Conservation (phyloP, 225 moss, liverwort and hornwort species). For the Physcomitrellopsis africana region DNA sequence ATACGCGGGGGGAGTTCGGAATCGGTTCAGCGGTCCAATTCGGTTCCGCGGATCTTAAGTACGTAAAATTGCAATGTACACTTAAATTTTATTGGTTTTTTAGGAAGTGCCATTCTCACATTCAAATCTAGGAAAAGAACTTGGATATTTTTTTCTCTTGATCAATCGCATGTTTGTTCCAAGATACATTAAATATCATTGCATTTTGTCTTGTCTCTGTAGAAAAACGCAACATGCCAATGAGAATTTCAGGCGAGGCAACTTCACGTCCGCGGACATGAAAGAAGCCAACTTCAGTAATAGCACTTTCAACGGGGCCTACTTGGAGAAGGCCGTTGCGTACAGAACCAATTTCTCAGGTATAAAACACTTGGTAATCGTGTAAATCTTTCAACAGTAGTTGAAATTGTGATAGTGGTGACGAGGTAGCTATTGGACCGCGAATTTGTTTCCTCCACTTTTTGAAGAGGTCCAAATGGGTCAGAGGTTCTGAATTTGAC, state of each 20-base stretch:
- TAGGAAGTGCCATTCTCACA: not conserved
- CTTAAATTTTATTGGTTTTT: not conserved
- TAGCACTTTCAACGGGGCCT: constrained; percentile 98
- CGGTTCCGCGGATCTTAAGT: constrained; percentile 97
- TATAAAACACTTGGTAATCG: constrained; percentile 12
- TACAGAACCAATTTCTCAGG: constrained; percentile 90
- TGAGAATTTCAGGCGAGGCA: constrained; percentile 98
- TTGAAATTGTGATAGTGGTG: not conserved
- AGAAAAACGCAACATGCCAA: constrained; percentile 91
- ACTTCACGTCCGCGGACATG: constrained; percentile 99
- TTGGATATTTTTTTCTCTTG: too few relatives aligned
- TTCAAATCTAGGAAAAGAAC: not conserved
- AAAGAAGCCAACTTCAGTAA: constrained; percentile 96
- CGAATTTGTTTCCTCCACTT: not conserved
- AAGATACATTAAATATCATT: not conserved
- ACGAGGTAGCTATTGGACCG: not conserved
- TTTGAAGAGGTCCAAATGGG: not conserved
- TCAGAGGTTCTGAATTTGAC: not conserved
- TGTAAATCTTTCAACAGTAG: not conserved
- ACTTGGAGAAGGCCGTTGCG: constrained; percentile 97
- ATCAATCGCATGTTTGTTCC: not conserved
- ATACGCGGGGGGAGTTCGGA: constrained; percentile 95
- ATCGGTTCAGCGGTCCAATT: constrained; percentile 97
- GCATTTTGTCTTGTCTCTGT: constrained; percentile 15
- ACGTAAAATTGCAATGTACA: constrained; percentile 8